Base-by-base conservation (phyloP, 352 stramenopile genomes). In the Pythium brassicae region DNA sequence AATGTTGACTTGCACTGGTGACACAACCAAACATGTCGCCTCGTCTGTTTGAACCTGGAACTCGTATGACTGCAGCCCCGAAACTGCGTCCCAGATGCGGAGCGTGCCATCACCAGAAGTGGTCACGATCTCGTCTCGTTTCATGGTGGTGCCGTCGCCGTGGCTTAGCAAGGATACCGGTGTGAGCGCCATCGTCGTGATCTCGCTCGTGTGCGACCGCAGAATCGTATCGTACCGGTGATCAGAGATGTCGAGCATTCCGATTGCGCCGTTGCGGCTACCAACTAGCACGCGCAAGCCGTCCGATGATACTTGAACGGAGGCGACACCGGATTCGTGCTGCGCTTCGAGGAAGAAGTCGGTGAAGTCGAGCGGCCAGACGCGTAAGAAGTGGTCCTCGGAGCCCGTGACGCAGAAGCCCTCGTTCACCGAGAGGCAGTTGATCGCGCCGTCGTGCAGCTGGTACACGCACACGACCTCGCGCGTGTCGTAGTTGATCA, bases 311-410 rank as follows among this genome's bases (percentile, higher is more conserved):
- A 96, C 72, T 55, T 91, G 73, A 9, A 89, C 70, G 8, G 62
- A 72, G 6, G 62, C 64, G 5, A 97, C 86, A 0, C 76, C 53
- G 1, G 71, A 71, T 42, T 96, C 86, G 50, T 96, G 86, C 22
- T 87, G 69, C 20, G 87, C 91, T 64, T 97, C 91, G 27, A 97
- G 63, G 59, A 97, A 94, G 62, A 94, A 97, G 62, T 96, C 87
- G 15, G 76, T 76, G 55, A 97, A 97, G 66, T 97, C 89, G 1
- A 97, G 66, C 10, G 91, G 87, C 91, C 91, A 97, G 55, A 97
- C 82, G 1, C 91, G 84, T 14, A 97, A 61, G 55, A 84, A 92
- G n/a, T 75, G 73, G 59, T 97, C 91, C 26, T 86, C 82, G 0
- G 83, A 85, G 19, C 82, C 87, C 9, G 89, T 97, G 17, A 96